Conservation (phyloP, 176 grass and related monocot genomes). For the Thalia dealbata region DNA sequence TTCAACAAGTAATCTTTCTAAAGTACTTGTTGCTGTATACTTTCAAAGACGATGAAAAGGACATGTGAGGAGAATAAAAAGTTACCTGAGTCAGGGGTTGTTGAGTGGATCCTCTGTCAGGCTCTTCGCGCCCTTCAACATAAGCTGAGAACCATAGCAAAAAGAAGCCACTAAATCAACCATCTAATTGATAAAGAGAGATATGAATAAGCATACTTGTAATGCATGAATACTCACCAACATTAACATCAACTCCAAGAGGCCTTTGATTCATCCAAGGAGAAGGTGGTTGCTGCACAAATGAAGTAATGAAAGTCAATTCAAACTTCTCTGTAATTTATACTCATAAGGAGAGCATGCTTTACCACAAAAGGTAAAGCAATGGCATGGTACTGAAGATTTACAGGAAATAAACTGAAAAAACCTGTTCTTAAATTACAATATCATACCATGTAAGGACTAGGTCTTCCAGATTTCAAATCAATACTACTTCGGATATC, state of each 20-base stretch:
- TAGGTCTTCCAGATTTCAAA: conserved; percentile 26
- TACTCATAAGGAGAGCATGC: background rate
- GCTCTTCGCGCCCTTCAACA: conserved; percentile 71
- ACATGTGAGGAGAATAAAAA: background rate
- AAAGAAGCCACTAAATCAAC: background rate
- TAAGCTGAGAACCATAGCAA: conserved; percentile 35
- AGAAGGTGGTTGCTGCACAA: conserved; percentile 56
- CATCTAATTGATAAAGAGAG: background rate
- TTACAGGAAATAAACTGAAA: background rate
- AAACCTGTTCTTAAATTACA: background rate
- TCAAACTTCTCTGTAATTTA: background rate
- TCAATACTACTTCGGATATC: conserved; percentile 22
- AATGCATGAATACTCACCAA: conserved; percentile 44
- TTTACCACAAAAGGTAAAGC: background rate
- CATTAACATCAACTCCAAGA: conserved; percentile 87
- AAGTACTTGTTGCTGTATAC: background rate
- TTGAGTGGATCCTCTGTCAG: conserved; percentile 47
- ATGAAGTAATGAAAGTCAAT: conserved; percentile 1
- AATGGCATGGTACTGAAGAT: background rate
- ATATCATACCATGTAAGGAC: conserved; percentile 21
- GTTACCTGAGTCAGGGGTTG: conserved; percentile 70
- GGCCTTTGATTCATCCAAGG: conserved; percentile 72
- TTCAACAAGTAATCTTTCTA: background rate
- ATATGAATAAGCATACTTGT: background rate
- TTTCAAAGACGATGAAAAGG: background rate